Evolutionary conservation across 179 eudicot species (phyloP).

Genomic region (Spinacia oleracea): DNA sequence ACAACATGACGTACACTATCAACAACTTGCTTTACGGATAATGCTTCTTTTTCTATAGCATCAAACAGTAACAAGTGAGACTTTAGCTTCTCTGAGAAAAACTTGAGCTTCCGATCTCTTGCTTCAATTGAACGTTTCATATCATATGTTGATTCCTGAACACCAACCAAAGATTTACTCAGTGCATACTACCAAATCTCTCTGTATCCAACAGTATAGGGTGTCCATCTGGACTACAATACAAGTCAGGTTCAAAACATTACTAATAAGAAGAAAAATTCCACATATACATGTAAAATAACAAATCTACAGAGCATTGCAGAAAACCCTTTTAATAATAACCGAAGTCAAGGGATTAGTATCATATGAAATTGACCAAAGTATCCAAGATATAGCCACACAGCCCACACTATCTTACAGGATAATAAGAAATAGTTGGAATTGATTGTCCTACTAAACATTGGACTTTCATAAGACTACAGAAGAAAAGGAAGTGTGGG

Average conservation of each 20-base stretch:
- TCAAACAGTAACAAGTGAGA: slow-evolving; percentile 42
- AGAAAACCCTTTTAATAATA: neutral
- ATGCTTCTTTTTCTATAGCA: slow-evolving; percentile 54
- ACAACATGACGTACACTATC: slow-evolving; percentile 40
- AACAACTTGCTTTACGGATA: slow-evolving; percentile 44
- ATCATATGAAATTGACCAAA: neutral
- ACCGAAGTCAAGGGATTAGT: neutral
- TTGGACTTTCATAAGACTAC: neutral
- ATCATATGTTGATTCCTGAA: slow-evolving; percentile 54
- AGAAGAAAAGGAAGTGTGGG: neutral
- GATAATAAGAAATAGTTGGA: neutral
- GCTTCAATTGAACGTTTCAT: slow-evolving; percentile 51
- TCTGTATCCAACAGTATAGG: neutral
- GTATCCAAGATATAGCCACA: neutral
- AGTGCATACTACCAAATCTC: neutral
- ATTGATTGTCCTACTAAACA: neutral
- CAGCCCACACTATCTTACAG: neutral
- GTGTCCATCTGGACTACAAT: slow-evolving; percentile 14
- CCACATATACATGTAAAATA: slow-evolving; percentile 10
- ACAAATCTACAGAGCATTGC: neutral
- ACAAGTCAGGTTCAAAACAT: neutral
- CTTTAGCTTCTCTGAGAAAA: slow-evolving; percentile 50
- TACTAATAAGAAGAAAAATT: neutral
- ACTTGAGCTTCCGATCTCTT: slow-evolving; percentile 45
- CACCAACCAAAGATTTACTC: neutral